Base-by-base conservation (phyloP, 768 basidiomycete species). In the Psilocybe cubensis region DNA sequence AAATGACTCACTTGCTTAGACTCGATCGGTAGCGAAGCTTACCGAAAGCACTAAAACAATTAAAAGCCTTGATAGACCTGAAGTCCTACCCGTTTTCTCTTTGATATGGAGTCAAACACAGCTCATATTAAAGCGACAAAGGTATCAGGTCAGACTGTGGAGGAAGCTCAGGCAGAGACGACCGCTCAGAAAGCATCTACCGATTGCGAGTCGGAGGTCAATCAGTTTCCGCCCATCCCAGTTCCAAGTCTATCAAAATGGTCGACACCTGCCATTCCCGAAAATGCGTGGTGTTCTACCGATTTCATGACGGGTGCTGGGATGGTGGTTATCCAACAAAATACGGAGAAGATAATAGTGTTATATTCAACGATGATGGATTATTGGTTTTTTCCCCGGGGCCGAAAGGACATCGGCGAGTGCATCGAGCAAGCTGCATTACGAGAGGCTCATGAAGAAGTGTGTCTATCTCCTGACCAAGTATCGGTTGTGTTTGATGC, bases 381-480 rank as follows among this genome's bases (percentile, higher is more conserved):
- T 6, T 65, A 72, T n/a, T 88, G 79, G 79, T 87, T 88, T 66
- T 73, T 88, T 3, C 87, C 87, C 0, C 78, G 78, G 48, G 87
- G 88, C 7, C 70, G 88, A 44, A 90, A 89, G 68, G 87, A 90
- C 66, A 61, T 83, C 0, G 86, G 85, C 4, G 87, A 90, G 72
- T 79, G 78, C 2, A 66, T 88, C 24, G 87, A 88, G 64, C 67
- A 78, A 44, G 66, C 87, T 0, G 87, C 83, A 0, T 67, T 88
- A 38, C 72, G 88, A 43, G 87, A 89, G 70, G 87, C 83, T 4
- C 83, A 85, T 65, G 87, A 89, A 66, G 87, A 88, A 80, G 86
- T 85, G 56, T 31, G 72, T 59, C n/a, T n/a, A n/a, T 27, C 21
- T 40, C 20, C 46, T 31, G 20, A 40, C 25, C 29, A 23, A 47